Base-by-base conservation (phyloP, 495 filamentous ascomycete species). In the Patellaria atrata region DNA sequence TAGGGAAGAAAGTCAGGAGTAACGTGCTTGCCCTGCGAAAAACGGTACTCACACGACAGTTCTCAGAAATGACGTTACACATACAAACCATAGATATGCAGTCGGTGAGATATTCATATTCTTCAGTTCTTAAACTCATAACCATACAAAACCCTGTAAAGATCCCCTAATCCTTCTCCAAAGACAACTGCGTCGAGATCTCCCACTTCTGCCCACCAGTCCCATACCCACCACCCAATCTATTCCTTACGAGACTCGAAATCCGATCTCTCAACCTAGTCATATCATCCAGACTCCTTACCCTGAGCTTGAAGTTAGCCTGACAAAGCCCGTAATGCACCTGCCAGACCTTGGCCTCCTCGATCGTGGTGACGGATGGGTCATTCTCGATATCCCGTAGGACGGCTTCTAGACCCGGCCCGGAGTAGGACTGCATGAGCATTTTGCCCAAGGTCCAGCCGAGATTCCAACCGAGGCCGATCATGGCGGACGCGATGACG, bases 341-440 rank as follows among this genome's bases (percentile, higher is more conserved):
- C 62, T 97, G 89, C 89, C 89, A 97, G 59, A 97, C 92, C 48
- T 79, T 68, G 1, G 84, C 86, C 51, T 94, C 87, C 34, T 91
- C 81, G 33, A 97, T 71, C 1, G 65, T 65, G 21, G 67, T 71
- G 5, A 97, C 73, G 20, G 67, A 65, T 5, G 75, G 75, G 35
- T 94, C 85, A 5, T 72, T 66, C 52, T 80, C 76, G 38, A 97
- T 86, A 53, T 87, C 86, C 18, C 69, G 68, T 36, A 97, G 61
- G 2, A 94, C 79, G 27, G 79, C 77, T 0, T 66, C 63, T 0
- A 94, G 79, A 6, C 71, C 75, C 43, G 46, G 42, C 0, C 66
- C 69, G 7, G 67, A 70, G 51, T 89, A 93, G 16, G 73, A 80
- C 91, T 96, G 94, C 18, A 97, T 67, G 31, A 97, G 72, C 82